These are phyloP conservation scores for Yarrowia sp. DNA, from an alignment of 805 yeast species.

Conservation along the genomic window DNA sequence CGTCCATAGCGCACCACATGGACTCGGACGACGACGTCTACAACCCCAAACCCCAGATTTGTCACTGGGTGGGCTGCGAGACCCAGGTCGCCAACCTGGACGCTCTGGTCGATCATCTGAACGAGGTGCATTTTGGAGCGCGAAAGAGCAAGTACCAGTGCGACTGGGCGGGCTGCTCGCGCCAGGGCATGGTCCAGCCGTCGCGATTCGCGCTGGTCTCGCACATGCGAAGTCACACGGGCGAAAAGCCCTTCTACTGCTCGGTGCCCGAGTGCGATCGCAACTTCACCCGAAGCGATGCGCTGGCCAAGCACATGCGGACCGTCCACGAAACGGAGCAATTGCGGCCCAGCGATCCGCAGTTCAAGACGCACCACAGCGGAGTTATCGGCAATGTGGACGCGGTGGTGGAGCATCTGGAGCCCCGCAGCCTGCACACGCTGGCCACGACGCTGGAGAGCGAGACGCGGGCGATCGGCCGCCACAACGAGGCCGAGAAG, in stretches of 20 bases:
- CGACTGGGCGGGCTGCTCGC: slow-evolving; percentile 59
- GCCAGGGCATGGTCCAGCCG: slow-evolving; percentile 52
- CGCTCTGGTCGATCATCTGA: slow-evolving; percentile 45
- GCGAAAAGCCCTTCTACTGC: slow-evolving; percentile 65
- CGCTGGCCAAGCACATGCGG: slow-evolving; percentile 61
- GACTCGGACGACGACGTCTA: slow-evolving; percentile 32
- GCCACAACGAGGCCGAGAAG: neutral
- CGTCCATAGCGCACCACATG: slow-evolving; percentile 29
- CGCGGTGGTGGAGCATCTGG: slow-evolving; percentile 15
- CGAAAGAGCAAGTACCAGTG: slow-evolving; percentile 48
- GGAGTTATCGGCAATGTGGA: slow-evolving; percentile 10
- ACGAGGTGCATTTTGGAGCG: slow-evolving; percentile 42
- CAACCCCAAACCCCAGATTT: slow-evolving; percentile 34
- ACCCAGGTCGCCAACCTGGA: slow-evolving; percentile 39
- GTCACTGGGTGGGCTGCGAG: slow-evolving; percentile 45
- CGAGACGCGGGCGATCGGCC: slow-evolving; percentile 1
- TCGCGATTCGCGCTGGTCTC: slow-evolving; percentile 57
- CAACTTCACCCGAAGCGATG: slow-evolving; percentile 58
- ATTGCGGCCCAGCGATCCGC: slow-evolving; percentile 31
- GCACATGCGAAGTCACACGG: slow-evolving; percentile 65
- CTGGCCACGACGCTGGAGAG: slow-evolving; percentile 13
- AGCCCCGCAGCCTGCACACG: slow-evolving; percentile 8
- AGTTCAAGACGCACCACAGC: slow-evolving; percentile 22
- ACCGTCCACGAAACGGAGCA: slow-evolving; percentile 52
- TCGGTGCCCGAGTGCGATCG: slow-evolving; percentile 64